Evolutionary conservation across 2,329 filamentous ascomycete species (phyloP).

Genomic region (Colletotrichum sojae): DNA sequence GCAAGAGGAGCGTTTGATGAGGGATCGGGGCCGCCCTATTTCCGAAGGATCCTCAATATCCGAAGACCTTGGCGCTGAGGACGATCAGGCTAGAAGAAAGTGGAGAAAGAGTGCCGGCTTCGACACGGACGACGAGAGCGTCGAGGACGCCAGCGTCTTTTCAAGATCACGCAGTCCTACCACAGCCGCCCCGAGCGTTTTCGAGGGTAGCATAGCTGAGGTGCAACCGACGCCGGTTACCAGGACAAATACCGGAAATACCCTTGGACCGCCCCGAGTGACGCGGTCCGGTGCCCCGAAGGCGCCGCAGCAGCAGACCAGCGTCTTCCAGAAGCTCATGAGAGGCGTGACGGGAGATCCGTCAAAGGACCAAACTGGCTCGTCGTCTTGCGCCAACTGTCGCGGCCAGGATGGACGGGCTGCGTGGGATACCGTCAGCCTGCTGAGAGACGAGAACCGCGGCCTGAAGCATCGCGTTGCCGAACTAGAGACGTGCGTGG

Average conservation of each 20-base stretch:
- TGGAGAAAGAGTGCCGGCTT: slow-evolving; percentile 59
- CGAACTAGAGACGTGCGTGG: slow-evolving; percentile 71
- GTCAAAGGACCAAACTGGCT: slow-evolving; percentile 45
- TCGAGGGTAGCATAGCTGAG: slow-evolving; percentile 46
- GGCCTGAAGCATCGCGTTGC: slow-evolving; percentile 72
- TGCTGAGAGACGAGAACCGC: slow-evolving; percentile 74
- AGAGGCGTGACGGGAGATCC: slow-evolving; percentile 57
- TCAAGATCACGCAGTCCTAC: slow-evolving; percentile 73
- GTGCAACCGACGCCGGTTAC: slow-evolving; percentile 38
- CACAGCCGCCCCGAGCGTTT: slow-evolving; percentile 54
- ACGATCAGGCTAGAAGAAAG: slow-evolving; percentile 59
- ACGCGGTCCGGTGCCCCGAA: slow-evolving; percentile 34
- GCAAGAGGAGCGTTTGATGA: slow-evolving; percentile 54
- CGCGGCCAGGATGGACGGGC: slow-evolving; percentile 70
- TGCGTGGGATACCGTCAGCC: slow-evolving; percentile 75
- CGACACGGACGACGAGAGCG: slow-evolving; percentile 67
- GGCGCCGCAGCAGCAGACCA: slow-evolving; percentile 46
- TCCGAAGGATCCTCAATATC: slow-evolving; percentile 61
- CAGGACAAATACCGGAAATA: slow-evolving; percentile 42
- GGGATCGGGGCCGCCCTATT: slow-evolving; percentile 45
- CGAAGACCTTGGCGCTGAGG: slow-evolving; percentile 69
- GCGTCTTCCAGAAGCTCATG: slow-evolving; percentile 58
- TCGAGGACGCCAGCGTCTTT: slow-evolving; percentile 70
- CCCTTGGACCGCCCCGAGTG: slow-evolving; percentile 11
- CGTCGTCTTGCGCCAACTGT: slow-evolving; percentile 67